Evolutionary conservation across 192 early-diverging fungal species (phyloP), one percentile per base, ranked within the genome.

Genomic region (Coemansia sp.): DNA sequence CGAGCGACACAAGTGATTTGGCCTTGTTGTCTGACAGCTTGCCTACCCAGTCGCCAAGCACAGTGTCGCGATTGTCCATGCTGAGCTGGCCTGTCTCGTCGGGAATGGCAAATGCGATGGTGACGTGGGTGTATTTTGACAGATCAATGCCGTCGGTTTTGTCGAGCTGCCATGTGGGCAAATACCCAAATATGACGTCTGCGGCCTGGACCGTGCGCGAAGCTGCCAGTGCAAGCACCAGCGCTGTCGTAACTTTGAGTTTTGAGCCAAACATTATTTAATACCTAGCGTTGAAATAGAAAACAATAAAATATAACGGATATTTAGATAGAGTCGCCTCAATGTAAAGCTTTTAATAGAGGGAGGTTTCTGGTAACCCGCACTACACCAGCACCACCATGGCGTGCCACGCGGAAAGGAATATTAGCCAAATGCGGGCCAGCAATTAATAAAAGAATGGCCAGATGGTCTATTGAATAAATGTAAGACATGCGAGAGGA

Each of bases 101-200:
- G 49, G 86, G 73, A 10, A 83, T 67, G 5, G 85, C 84, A 72
- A 89, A 89, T 11, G 87, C 88, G 37, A 89, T 86, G 60, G 87
- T 86, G 51, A 91, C 60, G 63, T 90, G 90, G 32, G 90, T 89
- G 64, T 88, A 84, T 53, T 84, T 83, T 19, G 76, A 51, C 39
- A 84, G 67, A 7, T 84, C 80, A 51, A 84, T 65, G 45, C 41
- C 49, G 4, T 66, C 61, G 12, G 74, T 72, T 62, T 68, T 71
- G 62, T 67, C 67, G 1, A 58, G 23, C 43, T 78, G 74, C 77
- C 77, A 79, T 8, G 79, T 76, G 15, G 77, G 75, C 41, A 80
- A 66, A 49, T 83, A 83, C 4, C 82, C 82, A 55, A 83, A 76
- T 23, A 83, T 55, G 9, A 81, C 70, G 14, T 59, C 60, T 19